Conservation (phyloP, 805 yeast species). For the Pichia occidentalis region DNA sequence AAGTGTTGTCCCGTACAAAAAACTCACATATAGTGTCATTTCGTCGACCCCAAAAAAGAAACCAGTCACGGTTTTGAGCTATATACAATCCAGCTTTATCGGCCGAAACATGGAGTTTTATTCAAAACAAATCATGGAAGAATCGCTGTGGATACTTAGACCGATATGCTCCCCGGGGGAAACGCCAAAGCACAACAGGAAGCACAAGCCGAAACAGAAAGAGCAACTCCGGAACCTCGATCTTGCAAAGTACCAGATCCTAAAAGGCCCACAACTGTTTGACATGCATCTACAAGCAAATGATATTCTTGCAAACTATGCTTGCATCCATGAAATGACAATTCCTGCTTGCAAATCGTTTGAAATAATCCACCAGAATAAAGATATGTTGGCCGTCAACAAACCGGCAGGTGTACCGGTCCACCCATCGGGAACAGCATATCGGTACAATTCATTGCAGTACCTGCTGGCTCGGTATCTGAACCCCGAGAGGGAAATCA, state of each 20-base stretch:
- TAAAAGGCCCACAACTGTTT: conserved; percentile 13
- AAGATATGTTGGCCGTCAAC: conserved; percentile 36
- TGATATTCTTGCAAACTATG: conserved; percentile 24
- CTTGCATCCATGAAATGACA: conserved; percentile 44
- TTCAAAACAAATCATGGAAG: conserved; percentile 12
- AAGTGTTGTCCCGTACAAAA: conserved; percentile 7
- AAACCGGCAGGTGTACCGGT: conserved; percentile 51
- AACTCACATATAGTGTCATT: background rate
- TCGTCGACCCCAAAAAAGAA: conserved; percentile 8
- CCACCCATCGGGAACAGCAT: conserved; percentile 42
- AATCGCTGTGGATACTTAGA: conserved; percentile 14
- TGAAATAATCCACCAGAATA: conserved; percentile 32
- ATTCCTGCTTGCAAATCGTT: conserved; percentile 22
- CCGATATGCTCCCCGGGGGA: too few species aligned
- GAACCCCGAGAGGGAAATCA: too few species aligned
- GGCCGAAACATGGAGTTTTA: conserved; percentile 14
- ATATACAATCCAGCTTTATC: conserved; percentile 15
- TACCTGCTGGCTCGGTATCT: conserved; percentile 35
- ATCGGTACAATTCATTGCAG: conserved; percentile 36
- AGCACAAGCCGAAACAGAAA: conserved; percentile 1
- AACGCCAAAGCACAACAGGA: too few species aligned
- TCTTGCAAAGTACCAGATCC: conserved; percentile 1
- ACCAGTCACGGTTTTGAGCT: conserved; percentile 12
- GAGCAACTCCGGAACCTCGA: background rate
- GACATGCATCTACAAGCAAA: conserved; percentile 13